Base-by-base conservation (phyloP, 257 asterid species). In the Lycium ferocissimum region DNA sequence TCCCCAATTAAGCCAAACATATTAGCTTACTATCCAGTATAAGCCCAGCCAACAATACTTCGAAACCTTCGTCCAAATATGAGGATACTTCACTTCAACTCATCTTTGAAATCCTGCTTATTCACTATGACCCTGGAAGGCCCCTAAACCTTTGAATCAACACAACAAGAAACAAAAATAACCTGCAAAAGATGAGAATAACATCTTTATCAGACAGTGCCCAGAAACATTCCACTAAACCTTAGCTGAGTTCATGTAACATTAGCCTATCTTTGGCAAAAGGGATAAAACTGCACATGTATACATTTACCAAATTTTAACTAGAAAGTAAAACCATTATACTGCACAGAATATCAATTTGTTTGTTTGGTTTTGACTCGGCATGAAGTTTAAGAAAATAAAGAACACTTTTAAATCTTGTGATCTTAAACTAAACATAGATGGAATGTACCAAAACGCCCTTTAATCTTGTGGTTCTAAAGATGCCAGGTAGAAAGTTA, bases 181-280 rank as follows among this genome's bases (percentile, higher is more conserved):
- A 53, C 82, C 82, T 78, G 82, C 82, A 33, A 53, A 18, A 78
- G 20, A 53, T 33, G 43, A 53, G 65, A 78, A 53, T 4, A 78
- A 33, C 63, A 33, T 78, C 15, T 33, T 26, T 8, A 53, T 53
- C 65, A 15, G 33, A 78, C 49, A 53, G 33, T 53, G 20, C 49
- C 82, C 49, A 4, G 49, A 78, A 33, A 78, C 26, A 78, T 15
- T 35, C 51, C 66, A 78, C 49, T 53, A 78, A 78, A 26, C 65
- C 33, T 56, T 53, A 54, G 65, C 51, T 14, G 63, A 14, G 45
- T 26, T 51, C 63, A 13, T 51, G 13, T 33, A 33, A 53, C 22
- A 54, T 14, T 78, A 78, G 14, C 66, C 62, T 53, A 51, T 7
- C 53, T 14, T 9, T 53, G 45, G 49, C 49, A 5, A 54, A 26